Evolutionary conservation across 2,329 filamentous ascomycete genomes (phyloP).

Genomic region (Arthrobotrys conoides): DNA sequence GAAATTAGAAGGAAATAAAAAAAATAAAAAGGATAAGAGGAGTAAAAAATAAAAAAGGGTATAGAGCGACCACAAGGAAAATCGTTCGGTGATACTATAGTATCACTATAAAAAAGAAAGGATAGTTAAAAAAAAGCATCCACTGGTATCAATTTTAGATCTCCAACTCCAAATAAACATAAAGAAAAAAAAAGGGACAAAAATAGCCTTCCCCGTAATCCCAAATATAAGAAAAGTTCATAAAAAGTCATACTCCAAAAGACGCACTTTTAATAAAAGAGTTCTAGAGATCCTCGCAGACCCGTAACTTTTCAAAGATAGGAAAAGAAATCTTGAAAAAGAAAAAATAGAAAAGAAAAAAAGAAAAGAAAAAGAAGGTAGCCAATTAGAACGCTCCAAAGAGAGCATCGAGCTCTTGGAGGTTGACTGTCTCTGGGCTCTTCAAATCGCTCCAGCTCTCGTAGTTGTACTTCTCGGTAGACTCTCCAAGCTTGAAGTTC

Average conservation of each 20-base stretch:
- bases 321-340: slow-evolving; percentile 3
- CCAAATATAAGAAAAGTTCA: slow-evolving; percentile 38
- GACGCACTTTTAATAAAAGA: slow-evolving; percentile 46
- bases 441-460: slow-evolving; percentile 70
- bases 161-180: slow-evolving; percentile 57
- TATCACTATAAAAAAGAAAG: slow-evolving; percentile 20
- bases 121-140: slow-evolving; percentile 37
- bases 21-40: slow-evolving; percentile 30
- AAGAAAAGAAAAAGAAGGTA: slow-evolving; percentile 21
- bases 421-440: slow-evolving; percentile 88
- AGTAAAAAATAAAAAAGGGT: slow-evolving; percentile 35
- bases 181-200: slow-evolving; percentile 24
- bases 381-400: slow-evolving; percentile 71
- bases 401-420: slow-evolving; percentile 92
- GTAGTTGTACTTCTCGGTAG: slow-evolving; percentile 70
- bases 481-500: slow-evolving; percentile 62
- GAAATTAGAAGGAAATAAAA: slow-evolving; percentile 45
- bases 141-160: slow-evolving; percentile 60
- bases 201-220: slow-evolving; percentile 32
- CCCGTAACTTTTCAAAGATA: slow-evolving; percentile 34
- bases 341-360: slow-evolving; percentile 24
- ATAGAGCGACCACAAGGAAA: slow-evolving; percentile 49
- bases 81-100: slow-evolving; percentile 21
- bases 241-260: slow-evolving; percentile 54
- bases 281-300: slow-evolving; percentile 44